Percentiles rank a stretch among this genome's conserved stretches.
Evolutionary conservation across 2,329 filamentous ascomycete genomes (phyloP).

Genomic region (Colletotrichum siamense): DNA sequence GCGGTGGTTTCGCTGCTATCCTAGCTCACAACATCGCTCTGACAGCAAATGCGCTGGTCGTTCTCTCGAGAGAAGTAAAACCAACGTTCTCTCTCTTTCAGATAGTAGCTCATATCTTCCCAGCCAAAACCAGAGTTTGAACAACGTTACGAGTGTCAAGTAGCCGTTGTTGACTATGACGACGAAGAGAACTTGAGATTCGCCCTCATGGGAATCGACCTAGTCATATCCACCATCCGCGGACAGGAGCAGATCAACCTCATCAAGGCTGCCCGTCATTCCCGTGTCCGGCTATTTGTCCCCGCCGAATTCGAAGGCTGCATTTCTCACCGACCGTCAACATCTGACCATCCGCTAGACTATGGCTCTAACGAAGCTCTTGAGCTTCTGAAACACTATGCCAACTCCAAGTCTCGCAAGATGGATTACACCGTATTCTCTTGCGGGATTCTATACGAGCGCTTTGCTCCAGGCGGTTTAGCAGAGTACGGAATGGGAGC

Average conservation of each 20-base stretch:
- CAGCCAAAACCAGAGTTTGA: constrained; percentile 61
- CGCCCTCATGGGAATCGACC: constrained; percentile 73
- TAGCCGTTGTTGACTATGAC: constrained; percentile 72
- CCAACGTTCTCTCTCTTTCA: background rate
- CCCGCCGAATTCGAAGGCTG: constrained; percentile 79
- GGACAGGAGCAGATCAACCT: constrained; percentile 71
- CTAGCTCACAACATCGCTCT: constrained; percentile 62
- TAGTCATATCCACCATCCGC: constrained; percentile 77
- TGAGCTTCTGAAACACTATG: constrained; percentile 59
- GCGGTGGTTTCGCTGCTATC: constrained; percentile 49
- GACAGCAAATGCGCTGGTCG: constrained; percentile 70
- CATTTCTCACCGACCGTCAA: constrained; percentile 55
- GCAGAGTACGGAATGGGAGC: constrained; percentile 62
- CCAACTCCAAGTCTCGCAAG: constrained; percentile 44
- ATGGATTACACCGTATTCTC: constrained; percentile 76
- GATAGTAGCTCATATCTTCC: background rate
- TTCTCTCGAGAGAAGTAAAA: constrained; percentile 71
- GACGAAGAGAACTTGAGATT: constrained; percentile 64
- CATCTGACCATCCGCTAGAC: constrained; percentile 62
- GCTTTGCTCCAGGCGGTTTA: constrained; percentile 73
- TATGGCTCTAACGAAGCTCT: constrained; percentile 64
- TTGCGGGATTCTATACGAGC: constrained; percentile 78
- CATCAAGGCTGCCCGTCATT: constrained; percentile 72
- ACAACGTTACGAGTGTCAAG: constrained; percentile 63
- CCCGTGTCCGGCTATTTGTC: constrained; percentile 71